Base-by-base conservation (phyloP, 2,329 filamentous ascomycete species). In the Pseudomassariella vexata region DNA sequence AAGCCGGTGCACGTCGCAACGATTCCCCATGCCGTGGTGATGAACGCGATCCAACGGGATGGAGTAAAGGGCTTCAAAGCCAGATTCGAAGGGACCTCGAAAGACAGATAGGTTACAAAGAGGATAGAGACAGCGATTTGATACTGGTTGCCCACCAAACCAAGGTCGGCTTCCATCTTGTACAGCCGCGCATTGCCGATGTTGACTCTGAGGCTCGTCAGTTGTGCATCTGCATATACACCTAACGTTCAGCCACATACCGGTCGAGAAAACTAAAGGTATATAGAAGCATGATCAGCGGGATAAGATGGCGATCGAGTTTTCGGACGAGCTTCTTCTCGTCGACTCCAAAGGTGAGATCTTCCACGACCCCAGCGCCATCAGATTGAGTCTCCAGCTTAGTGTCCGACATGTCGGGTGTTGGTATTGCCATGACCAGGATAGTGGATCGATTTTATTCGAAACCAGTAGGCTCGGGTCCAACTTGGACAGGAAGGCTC, bases 221-320 rank as follows among this genome's bases (percentile, higher is more conserved):
- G n/a, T n/a, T n/a, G n/a, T n/a, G n/a, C n/a, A n/a, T n/a, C 24
- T 15, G 6, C 34, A 32, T 33, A 34, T 16, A 6, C 35, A 15
- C 8, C 18, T 16, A 17, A 20, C 22, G 36, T 38, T 29, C 9
- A 41, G 16, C 24, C 33, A 59, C 66, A 53, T 49, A 77, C 72
- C 82, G 67, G 50, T 87, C 84, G 7, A 89, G 59, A 51, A 88
- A 89, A 44, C 78, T 82, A 44, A 88, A 77, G 10, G 88, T 66
- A 51, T 90, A 90, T 11, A 84, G 57, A 6, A 73, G 53, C 73
- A 83, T 82, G 6, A 84, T 64, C 14, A 84, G 61, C 3, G 81
- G 81, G 10, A 85, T 68, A 17, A 85, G 66, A 47, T 72, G 66
- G 10, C 65, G 38, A 52, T 85, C 82, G 19, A 85, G 56, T 55